These are phyloP conservation scores for Paramecium biaurelia DNA, from an alignment of 73 alveolate genomes.

Conservation along the genomic window DNA sequence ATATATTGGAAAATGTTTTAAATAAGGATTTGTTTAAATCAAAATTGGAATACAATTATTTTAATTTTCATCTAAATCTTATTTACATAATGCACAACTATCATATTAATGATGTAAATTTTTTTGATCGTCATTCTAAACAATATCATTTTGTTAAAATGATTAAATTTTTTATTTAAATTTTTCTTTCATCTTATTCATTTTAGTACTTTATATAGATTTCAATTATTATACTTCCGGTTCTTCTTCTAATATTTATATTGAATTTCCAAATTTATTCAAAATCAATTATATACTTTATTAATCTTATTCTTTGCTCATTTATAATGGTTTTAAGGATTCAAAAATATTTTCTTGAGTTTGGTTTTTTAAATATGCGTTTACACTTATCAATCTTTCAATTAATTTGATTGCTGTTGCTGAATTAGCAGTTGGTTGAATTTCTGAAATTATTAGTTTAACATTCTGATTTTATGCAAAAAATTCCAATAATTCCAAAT, in stretches of 20 bases:
- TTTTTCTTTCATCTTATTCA: background rate
- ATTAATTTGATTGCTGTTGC: background rate
- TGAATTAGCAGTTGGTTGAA: background rate
- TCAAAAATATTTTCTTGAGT: background rate
- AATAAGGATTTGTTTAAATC: background rate
- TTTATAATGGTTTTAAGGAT: background rate
- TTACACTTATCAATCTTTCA: background rate
- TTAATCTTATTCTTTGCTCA: background rate
- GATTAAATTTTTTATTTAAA: background rate
- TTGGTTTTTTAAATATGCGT: background rate
- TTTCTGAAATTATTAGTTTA: background rate
- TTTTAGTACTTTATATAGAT: background rate
- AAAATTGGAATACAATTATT: background rate
- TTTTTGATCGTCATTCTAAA: background rate
- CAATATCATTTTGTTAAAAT: background rate
- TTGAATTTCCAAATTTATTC: background rate
- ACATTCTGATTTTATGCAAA: background rate
- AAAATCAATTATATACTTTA: background rate
- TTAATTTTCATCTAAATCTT: background rate
- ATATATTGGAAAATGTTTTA: background rate
- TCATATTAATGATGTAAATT: background rate
- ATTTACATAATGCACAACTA: background rate
- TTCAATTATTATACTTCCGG: background rate
- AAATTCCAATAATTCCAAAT: background rate
- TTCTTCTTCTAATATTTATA: background rate